A percentile compares a stretch with the other conserved stretches of the same genome.
Evolutionary conservation across 139 green algal genomes (phyloP).

Genomic region (Limnomonas spitsbergensis): DNA sequence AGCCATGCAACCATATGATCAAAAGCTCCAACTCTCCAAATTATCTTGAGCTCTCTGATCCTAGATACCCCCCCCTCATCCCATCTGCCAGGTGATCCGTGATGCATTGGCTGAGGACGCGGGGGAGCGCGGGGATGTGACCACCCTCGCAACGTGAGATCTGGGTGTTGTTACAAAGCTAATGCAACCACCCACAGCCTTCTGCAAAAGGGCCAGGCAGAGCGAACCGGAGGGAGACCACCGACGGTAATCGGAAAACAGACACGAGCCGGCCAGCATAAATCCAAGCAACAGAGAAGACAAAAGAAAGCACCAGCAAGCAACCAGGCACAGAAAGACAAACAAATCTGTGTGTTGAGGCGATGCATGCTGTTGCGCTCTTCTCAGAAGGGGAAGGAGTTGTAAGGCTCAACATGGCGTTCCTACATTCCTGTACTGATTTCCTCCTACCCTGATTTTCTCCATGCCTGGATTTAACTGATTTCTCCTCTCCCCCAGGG

Average conservation of each 20-base stretch:
- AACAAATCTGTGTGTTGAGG: no score
- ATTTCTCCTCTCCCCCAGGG: no score
- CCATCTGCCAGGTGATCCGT: conserved; percentile 35
- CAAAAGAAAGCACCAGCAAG: no score
- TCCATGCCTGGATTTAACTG: no score
- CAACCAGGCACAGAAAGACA: no score
- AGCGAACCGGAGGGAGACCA: no score
- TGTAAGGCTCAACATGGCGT: no score
- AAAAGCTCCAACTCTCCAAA: background rate
- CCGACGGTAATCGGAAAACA: background rate
- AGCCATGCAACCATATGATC: background rate
- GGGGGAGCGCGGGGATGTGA: conserved; percentile 84
- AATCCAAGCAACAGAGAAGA: background rate
- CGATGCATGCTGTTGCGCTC: no score
- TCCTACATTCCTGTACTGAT: no score
- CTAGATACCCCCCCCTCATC: background rate
- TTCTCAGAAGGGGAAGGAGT: no score
- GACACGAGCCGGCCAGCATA: background rate
- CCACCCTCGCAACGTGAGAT: conserved; percentile 77
- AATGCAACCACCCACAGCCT: background rate
- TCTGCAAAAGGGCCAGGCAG: background rate
- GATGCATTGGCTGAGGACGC: conserved; percentile 72
- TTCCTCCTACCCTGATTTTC: no score
- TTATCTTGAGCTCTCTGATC: background rate
- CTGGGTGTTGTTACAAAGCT: background rate